phyloP scores from a whole-genome alignment of 306 rosid species.

The Cicer judaicum region DNA sequence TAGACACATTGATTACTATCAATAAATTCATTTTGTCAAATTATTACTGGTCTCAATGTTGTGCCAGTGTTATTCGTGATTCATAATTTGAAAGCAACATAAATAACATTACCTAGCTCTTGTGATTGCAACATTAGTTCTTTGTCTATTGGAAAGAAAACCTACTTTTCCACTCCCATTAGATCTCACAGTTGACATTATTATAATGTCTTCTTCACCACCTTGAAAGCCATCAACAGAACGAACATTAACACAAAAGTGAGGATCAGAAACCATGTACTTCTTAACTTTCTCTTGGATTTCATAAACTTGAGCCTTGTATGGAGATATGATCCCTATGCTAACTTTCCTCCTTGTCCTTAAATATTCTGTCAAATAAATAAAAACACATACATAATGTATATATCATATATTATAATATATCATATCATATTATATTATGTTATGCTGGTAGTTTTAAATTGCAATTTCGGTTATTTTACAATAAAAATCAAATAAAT shows the following conservation, averaged over 20 bases:
- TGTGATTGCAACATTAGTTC: constrained; percentile 68
- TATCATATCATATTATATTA: no score
- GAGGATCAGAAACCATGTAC: constrained; percentile 22
- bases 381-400: not conserved
- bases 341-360: constrained; percentile 51
- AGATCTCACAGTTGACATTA: constrained; percentile 53
- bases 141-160: constrained; percentile 57
- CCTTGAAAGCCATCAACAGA: constrained; percentile 85
- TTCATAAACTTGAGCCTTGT: constrained; percentile 62
- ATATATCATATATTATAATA: no score
- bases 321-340: constrained; percentile 73
- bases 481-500: no score
- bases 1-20: no score
- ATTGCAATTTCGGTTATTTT: no score
- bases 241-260: constrained; percentile 58
- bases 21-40: no score
- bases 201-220: constrained; percentile 68
- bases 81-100: not conserved
- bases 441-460: no score
- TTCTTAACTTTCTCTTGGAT: constrained; percentile 55
- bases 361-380: constrained; percentile 45
- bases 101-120: constrained; percentile 59
- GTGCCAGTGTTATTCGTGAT: no score
- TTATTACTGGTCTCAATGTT: no score
- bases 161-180: constrained; percentile 54